Percentiles rank a stretch among this genome's conserved stretches.
Evolutionary conservation across 2,329 filamentous ascomycete species (phyloP).

Genomic region (Pseudocercospora fuligena): DNA sequence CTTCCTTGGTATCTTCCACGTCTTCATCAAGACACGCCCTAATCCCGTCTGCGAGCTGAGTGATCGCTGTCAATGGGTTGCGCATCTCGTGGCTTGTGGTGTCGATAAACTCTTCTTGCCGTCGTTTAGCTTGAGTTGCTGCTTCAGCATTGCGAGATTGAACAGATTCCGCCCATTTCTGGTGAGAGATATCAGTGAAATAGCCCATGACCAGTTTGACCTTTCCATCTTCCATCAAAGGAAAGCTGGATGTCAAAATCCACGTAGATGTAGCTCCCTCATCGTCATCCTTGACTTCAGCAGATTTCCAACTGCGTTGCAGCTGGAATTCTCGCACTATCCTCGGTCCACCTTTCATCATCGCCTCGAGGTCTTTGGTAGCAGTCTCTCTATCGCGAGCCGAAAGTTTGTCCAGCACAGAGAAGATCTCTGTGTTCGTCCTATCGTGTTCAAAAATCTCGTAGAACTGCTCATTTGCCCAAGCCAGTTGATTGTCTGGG

Average conservation of each 20-base stretch:
- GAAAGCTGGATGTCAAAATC: constrained; percentile 28
- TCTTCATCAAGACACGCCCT: constrained; percentile 19
- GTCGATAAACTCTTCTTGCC: constrained; percentile 32
- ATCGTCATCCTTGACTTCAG: constrained; percentile 12
- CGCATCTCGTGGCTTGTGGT: constrained; percentile 31
- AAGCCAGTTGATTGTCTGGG: constrained; percentile 41
- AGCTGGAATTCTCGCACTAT: constrained; percentile 26
- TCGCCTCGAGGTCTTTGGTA: constrained; percentile 2
- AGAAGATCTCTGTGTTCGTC: constrained; percentile 15
- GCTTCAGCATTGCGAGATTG: constrained; percentile 27
- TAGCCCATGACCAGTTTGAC: constrained; percentile 31
- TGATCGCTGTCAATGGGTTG: constrained; percentile 50
- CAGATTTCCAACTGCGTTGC: constrained; percentile 23
- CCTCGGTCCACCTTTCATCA: constrained; percentile 17
- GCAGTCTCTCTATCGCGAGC: constrained; percentile 3
- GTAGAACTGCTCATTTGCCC: constrained; percentile 45
- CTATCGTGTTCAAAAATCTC: constrained; percentile 30
- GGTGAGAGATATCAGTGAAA: constrained; percentile 36
- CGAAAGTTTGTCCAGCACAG: background rate
- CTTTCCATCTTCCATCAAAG: constrained; percentile 27
- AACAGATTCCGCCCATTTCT: constrained; percentile 38
- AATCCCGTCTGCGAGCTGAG: constrained; percentile 51
- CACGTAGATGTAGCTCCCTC: constrained; percentile 18
- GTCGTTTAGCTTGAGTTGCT: constrained; percentile 33
- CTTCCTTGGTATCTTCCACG: background rate